phyloP scores from a whole-genome alignment of 2,329 filamentous ascomycete species.

The Penicillium sp. region DNA sequence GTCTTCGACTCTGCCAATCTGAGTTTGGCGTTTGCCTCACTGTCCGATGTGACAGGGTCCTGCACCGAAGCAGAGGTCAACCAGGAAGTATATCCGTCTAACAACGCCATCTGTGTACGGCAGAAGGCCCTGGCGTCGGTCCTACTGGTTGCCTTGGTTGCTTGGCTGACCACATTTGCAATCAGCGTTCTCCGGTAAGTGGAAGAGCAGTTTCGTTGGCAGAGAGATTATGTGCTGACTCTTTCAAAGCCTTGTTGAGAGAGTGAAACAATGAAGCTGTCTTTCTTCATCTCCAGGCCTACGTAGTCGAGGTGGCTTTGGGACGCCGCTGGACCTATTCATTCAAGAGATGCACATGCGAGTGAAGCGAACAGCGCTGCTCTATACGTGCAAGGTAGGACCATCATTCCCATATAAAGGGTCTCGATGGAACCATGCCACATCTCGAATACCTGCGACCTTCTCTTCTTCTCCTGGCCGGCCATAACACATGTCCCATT shows the following conservation, averaged over 20 bases:
- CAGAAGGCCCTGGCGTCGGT: conserved; percentile 70
- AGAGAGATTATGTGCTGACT: no score
- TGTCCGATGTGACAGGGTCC: conserved; percentile 58
- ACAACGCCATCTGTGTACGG: conserved; percentile 52
- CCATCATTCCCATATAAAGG: conserved; percentile 55
- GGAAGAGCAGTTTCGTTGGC: no score
- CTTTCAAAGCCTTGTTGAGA: conserved; percentile 35
- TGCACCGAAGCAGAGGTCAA: conserved; percentile 48
- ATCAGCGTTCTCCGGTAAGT: conserved; percentile 69
- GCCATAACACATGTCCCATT: conserved; percentile 70
- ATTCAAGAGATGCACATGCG: no score
- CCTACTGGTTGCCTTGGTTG: conserved; percentile 71
- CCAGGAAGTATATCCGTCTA: conserved; percentile 29
- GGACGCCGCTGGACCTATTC: no score
- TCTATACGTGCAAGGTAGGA: conserved; percentile 43
- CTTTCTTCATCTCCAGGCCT: background rate
- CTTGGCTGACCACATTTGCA: conserved; percentile 87
- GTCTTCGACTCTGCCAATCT: conserved; percentile 95
- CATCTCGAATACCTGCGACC: conserved; percentile 43
- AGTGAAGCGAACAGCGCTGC: background rate
- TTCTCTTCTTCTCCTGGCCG: conserved; percentile 51
- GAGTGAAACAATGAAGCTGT: conserved; percentile 23
- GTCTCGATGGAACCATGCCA: conserved; percentile 56
- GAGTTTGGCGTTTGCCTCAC: conserved; percentile 77
- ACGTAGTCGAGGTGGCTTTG: no score